These are phyloP conservation scores for Pseudophaeomoniella oleicola DNA, from an alignment of 2,329 filamentous ascomycete genomes.

Conservation along the genomic window DNA sequence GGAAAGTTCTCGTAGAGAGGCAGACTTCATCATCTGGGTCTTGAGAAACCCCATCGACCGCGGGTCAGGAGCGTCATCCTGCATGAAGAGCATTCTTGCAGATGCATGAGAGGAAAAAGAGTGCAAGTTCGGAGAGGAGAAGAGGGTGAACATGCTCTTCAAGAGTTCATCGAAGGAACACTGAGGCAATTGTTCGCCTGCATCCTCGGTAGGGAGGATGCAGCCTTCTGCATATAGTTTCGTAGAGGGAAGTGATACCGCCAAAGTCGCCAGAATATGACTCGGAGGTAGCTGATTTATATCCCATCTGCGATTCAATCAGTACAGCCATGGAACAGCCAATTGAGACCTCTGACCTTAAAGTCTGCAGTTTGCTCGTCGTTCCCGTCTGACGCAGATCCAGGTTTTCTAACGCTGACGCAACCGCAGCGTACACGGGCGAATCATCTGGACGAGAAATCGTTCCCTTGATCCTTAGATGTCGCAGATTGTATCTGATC, in stretches of 20 bases:
- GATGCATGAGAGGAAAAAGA: not conserved
- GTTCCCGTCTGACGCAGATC: not conserved
- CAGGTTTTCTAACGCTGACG: not conserved
- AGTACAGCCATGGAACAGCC: too few relatives aligned
- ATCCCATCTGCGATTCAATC: too few relatives aligned
- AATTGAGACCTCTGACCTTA: too few relatives aligned
- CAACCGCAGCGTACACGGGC: not conserved
- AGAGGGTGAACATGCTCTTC: not conserved
- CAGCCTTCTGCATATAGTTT: not conserved
- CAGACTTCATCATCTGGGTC: not conserved
- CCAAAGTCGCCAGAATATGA: not conserved
- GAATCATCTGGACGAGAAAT: not conserved
- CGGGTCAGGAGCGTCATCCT: not conserved
- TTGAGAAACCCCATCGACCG: not conserved
- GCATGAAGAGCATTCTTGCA: not conserved
- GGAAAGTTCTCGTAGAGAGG: not conserved
- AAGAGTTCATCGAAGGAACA: too few relatives aligned
- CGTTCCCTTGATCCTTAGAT: not conserved
- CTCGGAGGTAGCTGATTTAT: not conserved
- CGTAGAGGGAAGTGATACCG: not conserved
- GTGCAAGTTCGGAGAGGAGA: not conserved
- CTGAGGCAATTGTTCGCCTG: too few relatives aligned
- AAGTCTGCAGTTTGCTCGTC: not conserved
- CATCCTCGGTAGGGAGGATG: too few relatives aligned
- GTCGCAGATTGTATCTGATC: not conserved